Conservation (phyloP, 2,329 filamentous ascomycete genomes). For the Xylaria sp. region DNA sequence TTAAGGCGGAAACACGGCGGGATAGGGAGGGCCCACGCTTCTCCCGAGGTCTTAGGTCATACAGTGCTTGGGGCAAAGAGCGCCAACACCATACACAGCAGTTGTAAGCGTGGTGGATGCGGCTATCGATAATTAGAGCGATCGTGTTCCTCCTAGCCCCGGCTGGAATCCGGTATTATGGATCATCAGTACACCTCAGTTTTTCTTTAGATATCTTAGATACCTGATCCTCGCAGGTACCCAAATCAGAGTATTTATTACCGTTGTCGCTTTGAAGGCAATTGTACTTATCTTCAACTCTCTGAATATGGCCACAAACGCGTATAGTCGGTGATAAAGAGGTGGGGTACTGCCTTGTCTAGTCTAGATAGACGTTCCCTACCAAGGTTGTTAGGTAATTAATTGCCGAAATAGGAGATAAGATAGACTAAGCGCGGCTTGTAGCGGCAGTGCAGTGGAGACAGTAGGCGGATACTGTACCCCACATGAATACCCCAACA, state of each 20-base stretch:
- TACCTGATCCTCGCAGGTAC: conserved; percentile 21
- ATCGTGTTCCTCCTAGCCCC: conserved; percentile 5
- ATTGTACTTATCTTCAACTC: not conserved
- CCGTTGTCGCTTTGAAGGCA: conserved; percentile 1
- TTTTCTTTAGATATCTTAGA: conserved; percentile 22
- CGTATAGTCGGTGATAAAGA: conserved; percentile 6
- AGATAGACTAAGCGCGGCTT: conserved; percentile 42
- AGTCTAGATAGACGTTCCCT: not conserved
- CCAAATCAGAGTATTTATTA: conserved; percentile 20
- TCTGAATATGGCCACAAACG: not conserved
- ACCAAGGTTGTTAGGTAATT: conserved; percentile 36
- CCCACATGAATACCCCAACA: conserved; percentile 33
- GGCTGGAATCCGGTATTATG: conserved; percentile 6
- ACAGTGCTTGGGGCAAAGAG: conserved; percentile 2
- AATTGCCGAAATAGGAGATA: conserved; percentile 33
- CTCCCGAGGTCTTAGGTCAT: not conserved
- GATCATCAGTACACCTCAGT: conserved; percentile 26
- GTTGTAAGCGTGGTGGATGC: conserved; percentile 16
- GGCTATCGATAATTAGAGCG: conserved; percentile 6
- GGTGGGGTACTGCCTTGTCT: not conserved
- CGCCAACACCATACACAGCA: conserved; percentile 1
- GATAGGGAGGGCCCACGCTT: conserved; percentile 6
- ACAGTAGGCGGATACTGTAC: conserved; percentile 12
- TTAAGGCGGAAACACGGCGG: not conserved
- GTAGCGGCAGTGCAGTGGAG: conserved; percentile 39